phyloP scores from a whole-genome alignment of 2,329 filamentous ascomycete genomes.

The Neofusicoccum laricinum region DNA sequence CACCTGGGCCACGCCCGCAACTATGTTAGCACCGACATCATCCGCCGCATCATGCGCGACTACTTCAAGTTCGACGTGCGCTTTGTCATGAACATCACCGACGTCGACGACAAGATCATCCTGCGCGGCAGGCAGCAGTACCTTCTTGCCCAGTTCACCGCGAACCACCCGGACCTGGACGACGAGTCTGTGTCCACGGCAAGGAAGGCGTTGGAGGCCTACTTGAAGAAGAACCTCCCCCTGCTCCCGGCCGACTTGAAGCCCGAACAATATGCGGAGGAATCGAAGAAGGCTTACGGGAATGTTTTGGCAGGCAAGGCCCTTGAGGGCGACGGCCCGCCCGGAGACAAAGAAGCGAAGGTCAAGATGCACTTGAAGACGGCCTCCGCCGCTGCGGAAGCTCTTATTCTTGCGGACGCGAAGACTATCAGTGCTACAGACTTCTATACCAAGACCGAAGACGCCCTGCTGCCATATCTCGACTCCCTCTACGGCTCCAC shows the following conservation, averaged over 20 bases:
- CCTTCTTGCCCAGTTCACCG: constrained; percentile 68
- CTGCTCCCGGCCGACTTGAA: constrained; percentile 44
- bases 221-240: constrained; percentile 66
- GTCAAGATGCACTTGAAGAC: constrained; percentile 83
- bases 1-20: constrained; percentile 84
- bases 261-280: constrained; percentile 47
- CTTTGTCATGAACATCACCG: constrained; percentile 93
- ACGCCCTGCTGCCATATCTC: constrained; percentile 77
- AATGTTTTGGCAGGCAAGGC: constrained; percentile 55
- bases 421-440: constrained; percentile 35
- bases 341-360: constrained; percentile 79
- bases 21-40: constrained; percentile 87
- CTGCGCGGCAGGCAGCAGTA: constrained; percentile 71
- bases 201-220: constrained; percentile 53
- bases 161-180: constrained; percentile 43
- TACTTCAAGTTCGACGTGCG: constrained; percentile 81
- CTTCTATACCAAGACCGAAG: constrained; percentile 59
- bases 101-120: constrained; percentile 56
- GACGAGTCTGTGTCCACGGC: constrained; percentile 49
- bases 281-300: constrained; percentile 52
- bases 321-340: constrained; percentile 51
- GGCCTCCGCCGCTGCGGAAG: constrained; percentile 52
- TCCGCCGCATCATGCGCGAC: constrained; percentile 75
- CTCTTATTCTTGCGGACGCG: constrained; percentile 34
- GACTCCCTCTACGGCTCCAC: constrained; percentile 60